These are phyloP conservation scores for Lactarius evosmus DNA, from an alignment of 768 basidiomycete species.

Conservation along the genomic window DNA sequence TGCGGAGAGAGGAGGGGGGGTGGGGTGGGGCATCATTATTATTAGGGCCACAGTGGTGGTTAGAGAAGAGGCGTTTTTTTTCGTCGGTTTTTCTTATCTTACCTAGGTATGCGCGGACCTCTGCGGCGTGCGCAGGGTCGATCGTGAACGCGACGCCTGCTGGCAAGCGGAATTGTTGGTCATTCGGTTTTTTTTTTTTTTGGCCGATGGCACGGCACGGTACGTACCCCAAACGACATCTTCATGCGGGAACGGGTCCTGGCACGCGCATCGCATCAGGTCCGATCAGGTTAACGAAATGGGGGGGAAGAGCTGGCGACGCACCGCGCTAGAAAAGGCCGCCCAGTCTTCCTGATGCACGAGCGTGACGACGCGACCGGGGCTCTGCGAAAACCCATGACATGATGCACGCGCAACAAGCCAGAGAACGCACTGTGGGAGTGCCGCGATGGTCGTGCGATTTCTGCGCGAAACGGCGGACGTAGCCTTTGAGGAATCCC, in stretches of 20 bases:
- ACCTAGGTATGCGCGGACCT: constrained; percentile 87
- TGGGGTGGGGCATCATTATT: not conserved
- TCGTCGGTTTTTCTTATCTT: too few relatives aligned
- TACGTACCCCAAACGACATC: constrained; percentile 81
- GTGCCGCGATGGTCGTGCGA: constrained; percentile 94
- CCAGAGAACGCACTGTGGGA: constrained; percentile 56
- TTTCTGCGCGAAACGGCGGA: constrained; percentile 84
- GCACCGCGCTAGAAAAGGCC: constrained; percentile 60
- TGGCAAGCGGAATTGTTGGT: too few relatives aligned
- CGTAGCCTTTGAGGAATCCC: constrained; percentile 88
- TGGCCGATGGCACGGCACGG: too few relatives aligned
- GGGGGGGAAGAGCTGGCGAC: constrained; percentile 28
- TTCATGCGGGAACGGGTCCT: constrained; percentile 70
- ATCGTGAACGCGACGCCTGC: constrained; percentile 87
- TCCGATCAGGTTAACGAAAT: constrained; percentile 1
- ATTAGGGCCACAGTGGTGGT: not conserved
- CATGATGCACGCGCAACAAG: not conserved
- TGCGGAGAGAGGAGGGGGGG: not conserved
- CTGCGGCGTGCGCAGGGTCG: constrained; percentile 66
- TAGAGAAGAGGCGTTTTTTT: not conserved
- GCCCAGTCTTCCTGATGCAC: constrained; percentile 90
- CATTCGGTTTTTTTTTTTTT: too few relatives aligned
- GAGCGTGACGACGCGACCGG: constrained; percentile 88
- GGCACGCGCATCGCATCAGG: not conserved
- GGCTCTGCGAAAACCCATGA: constrained; percentile 47